phyloP scores from a whole-genome alignment of 768 basidiomycete genomes.

The Termitomyces sp. region DNA sequence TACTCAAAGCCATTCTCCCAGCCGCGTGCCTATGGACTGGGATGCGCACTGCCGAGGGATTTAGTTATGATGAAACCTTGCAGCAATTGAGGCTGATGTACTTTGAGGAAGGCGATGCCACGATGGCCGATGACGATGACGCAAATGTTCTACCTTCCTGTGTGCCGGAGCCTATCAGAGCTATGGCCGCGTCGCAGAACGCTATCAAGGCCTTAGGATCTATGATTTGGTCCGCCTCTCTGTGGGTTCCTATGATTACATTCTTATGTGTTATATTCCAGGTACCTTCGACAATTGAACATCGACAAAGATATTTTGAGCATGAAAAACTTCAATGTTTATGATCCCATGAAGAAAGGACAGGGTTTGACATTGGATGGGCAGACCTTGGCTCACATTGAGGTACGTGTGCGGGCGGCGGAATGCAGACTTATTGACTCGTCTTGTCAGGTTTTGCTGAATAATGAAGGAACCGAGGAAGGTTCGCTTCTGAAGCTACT shows the following conservation, averaged over 20 bases:
- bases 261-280: slow-evolving; percentile 15
- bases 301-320: slow-evolving; percentile 93
- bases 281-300: slow-evolving; percentile 89
- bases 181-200: slow-evolving; percentile 56
- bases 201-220: slow-evolving; percentile 87
- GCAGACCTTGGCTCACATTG: slow-evolving; percentile 91
- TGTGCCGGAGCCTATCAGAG: slow-evolving; percentile 69
- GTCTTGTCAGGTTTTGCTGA: slow-evolving; percentile 65
- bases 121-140: slow-evolving; percentile 44
- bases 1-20: slow-evolving; percentile 79
- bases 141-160: slow-evolving; percentile 31
- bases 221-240: slow-evolving; percentile 72
- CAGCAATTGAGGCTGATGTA: slow-evolving; percentile 66
- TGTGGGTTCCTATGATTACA: slow-evolving; percentile 17
- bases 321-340: slow-evolving; percentile 97
- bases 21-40: slow-evolving; percentile 85
- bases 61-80: slow-evolving; percentile 66
- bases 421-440: background rate
- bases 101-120: slow-evolving; percentile 33
- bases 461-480: slow-evolving; percentile 91
- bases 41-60: slow-evolving; percentile 79
- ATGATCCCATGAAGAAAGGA: slow-evolving; percentile 93
- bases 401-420: slow-evolving; percentile 44
- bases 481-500: slow-evolving; percentile 84
- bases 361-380: slow-evolving; percentile 86